Conservation (phyloP, 2,329 filamentous ascomycete species). For the Trichoderma simmonsii region DNA sequence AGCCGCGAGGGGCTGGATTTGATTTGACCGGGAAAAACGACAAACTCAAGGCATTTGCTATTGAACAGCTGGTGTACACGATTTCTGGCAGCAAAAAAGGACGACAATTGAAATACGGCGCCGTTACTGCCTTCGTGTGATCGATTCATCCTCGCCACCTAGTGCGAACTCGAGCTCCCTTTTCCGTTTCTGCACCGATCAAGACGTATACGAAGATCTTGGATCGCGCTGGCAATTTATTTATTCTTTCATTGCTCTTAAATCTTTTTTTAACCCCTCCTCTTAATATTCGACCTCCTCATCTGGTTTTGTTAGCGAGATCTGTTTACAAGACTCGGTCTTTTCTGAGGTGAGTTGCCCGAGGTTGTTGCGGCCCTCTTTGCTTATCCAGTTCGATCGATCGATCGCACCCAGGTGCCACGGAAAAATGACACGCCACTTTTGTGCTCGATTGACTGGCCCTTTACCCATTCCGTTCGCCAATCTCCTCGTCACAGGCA, state of each 20-base stretch:
- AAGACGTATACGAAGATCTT: background rate
- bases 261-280: background rate
- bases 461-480: constrained; percentile 26
- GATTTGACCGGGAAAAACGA: background rate
- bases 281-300: background rate
- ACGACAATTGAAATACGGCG: background rate
- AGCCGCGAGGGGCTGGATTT: background rate
- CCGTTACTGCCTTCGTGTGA: background rate
- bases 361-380: constrained; percentile 20
- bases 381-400: constrained; percentile 31
- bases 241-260: background rate
- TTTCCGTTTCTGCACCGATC: background rate
- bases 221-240: background rate
- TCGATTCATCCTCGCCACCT: background rate
- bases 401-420: constrained; percentile 29
- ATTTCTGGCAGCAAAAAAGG: background rate
- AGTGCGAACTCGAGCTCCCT: background rate
- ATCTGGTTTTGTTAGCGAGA: background rate
- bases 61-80: background rate
- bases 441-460: constrained; percentile 12
- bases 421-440: constrained; percentile 28
- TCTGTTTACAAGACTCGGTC: background rate
- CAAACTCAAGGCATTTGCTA: background rate
- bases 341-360: constrained; percentile 10
- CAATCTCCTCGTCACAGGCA: background rate